Evolutionary conservation across 1,284 basidiomycete species (phyloP), one percentile per base, ranked within the genome.

Genomic region (Cerrena zonata): DNA sequence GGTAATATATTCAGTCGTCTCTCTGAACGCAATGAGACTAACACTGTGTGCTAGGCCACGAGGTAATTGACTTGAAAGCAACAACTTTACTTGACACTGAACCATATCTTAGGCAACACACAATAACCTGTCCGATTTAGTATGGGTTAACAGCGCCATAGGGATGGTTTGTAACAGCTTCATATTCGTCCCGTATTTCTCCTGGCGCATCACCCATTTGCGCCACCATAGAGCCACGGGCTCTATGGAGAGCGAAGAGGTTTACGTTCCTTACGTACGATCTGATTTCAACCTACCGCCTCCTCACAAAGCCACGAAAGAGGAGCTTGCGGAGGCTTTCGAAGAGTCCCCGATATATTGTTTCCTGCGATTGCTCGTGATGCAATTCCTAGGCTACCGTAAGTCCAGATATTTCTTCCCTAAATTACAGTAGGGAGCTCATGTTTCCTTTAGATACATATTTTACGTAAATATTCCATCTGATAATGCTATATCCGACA

Each of bases 371-470:
- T 76, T 90, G 68, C 55, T 89, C 42, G 63, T 84, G 27, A 89
- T 89, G 78, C 78, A 88, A 62, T 70, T 77, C 60, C 71, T 74
- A n/a, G n/a, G n/a, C n/a, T n/a, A n/a, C n/a, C n/a, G 65, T 66
- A 42, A 39, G 65, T 63, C n/a, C 13, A 15, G 13, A 39, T 15
- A 18, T 43, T 19, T 25, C 18, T 39, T 25, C n/a, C 25, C 13
- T 3, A 7, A 18, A 4, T 3, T 19, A n/a, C n/a, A n/a, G n/a
- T 34, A 12, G n/a, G 13, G 26, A 37, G 40, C 21, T 43, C 67
- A 65, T 42, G 87, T 86, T 24, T 91, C 86, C 84, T 88, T 85
- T 59, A 71, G 78, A 53, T 93, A 93, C 71, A 75, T 94, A n/a
- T 86, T 71, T 80, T 84, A 56, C 56, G 78, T 67, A 34, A 3